A percentile compares a stretch with the other conserved stretches of the same genome.
Evolutionary conservation across 2,329 filamentous ascomycete genomes (phyloP).

Genomic region (Neocatenulostroma microsporum): DNA sequence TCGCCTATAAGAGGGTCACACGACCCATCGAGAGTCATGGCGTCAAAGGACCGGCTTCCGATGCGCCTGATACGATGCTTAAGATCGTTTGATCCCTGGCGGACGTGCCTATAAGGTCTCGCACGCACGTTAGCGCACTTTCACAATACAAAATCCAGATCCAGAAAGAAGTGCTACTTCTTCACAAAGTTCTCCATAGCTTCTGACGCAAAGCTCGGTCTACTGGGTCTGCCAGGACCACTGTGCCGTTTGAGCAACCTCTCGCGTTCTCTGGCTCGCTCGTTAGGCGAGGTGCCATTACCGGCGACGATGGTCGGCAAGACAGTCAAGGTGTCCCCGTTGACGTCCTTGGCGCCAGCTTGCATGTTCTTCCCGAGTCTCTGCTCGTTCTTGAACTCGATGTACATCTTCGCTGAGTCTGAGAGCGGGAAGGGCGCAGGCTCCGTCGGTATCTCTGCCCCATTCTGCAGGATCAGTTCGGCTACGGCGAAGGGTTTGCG

Average conservation of each 20-base stretch:
- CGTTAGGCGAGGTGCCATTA: constrained; percentile 17
- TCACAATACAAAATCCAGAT: background rate
- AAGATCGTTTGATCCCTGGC: constrained; percentile 9
- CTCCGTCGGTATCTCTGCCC: constrained; percentile 70
- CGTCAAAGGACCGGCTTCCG: constrained; percentile 9
- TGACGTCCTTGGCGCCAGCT: constrained; percentile 21
- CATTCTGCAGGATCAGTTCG: constrained; percentile 87
- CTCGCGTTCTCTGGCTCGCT: constrained; percentile 19
- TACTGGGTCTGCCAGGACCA: constrained; percentile 13
- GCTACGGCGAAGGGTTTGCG: constrained; percentile 70
- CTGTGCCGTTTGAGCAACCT: constrained; percentile 22
- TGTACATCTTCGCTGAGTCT: constrained; percentile 68
- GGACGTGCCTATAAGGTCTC: constrained; percentile 9
- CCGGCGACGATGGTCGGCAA: constrained; percentile 47
- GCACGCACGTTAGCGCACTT: constrained; percentile 4
- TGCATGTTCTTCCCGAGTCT: constrained; percentile 28
- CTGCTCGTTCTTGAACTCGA: constrained; percentile 64
- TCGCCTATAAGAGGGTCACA: background rate
- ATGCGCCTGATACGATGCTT: constrained; percentile 3
- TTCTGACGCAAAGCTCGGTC: constrained; percentile 18
- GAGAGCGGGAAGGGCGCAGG: constrained; percentile 79
- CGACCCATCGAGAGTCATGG: constrained; percentile 3
- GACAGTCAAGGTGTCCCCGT: constrained; percentile 53
- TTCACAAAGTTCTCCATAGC: constrained; percentile 26
- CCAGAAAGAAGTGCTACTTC: constrained; percentile 16